These are phyloP conservation scores for Peziza echinospora DNA, from an alignment of 495 filamentous ascomycete genomes.

Conservation along the genomic window DNA sequence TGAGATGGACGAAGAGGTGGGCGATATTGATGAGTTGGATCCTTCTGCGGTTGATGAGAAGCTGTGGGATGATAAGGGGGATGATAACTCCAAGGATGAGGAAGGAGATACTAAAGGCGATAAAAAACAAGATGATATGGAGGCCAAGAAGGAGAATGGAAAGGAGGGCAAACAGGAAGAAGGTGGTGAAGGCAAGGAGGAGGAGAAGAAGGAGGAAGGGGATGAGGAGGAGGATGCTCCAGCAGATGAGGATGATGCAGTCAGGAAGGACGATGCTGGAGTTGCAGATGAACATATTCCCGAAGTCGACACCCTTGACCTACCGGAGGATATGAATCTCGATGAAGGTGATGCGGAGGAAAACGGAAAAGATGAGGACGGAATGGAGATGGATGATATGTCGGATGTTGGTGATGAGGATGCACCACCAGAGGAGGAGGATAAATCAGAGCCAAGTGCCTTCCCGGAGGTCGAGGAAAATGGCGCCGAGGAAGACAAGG, in stretches of 20 bases:
- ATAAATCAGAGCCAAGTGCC: slow-evolving; percentile 27
- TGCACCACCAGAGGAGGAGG: slow-evolving; percentile 30
- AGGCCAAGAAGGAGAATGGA: slow-evolving; percentile 36
- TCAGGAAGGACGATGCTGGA: slow-evolving; percentile 37
- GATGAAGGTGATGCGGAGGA: slow-evolving; percentile 46
- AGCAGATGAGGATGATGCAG: slow-evolving; percentile 36
- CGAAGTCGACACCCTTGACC: slow-evolving; percentile 41
- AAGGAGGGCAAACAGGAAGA: slow-evolving; percentile 27
- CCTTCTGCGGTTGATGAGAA: slow-evolving; percentile 85
- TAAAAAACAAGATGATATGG: slow-evolving; percentile 37
- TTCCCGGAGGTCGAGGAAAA: slow-evolving; percentile 15
- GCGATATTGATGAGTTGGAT: slow-evolving; percentile 73
- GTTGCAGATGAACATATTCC: slow-evolving; percentile 49
- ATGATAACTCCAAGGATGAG: slow-evolving; percentile 58
- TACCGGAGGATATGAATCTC: slow-evolving; percentile 51
- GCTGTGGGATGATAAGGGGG: slow-evolving; percentile 75
- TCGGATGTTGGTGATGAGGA: slow-evolving; percentile 25
- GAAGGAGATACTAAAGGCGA: slow-evolving; percentile 52
- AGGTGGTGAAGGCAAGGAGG: slow-evolving; percentile 27
- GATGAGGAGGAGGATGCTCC: slow-evolving; percentile 35
- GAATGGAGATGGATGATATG: slow-evolving; percentile 35
- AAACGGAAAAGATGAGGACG: slow-evolving; percentile 45
- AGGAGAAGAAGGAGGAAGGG: slow-evolving; percentile 32
- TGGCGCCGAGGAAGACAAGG: slow-evolving; percentile 1
- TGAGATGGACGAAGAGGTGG: slow-evolving; percentile 69